Evolutionary conservation across 139 green algal genomes (phyloP), one percentile per base, ranked within the genome.

Genomic region (Eudorina sp.): DNA sequence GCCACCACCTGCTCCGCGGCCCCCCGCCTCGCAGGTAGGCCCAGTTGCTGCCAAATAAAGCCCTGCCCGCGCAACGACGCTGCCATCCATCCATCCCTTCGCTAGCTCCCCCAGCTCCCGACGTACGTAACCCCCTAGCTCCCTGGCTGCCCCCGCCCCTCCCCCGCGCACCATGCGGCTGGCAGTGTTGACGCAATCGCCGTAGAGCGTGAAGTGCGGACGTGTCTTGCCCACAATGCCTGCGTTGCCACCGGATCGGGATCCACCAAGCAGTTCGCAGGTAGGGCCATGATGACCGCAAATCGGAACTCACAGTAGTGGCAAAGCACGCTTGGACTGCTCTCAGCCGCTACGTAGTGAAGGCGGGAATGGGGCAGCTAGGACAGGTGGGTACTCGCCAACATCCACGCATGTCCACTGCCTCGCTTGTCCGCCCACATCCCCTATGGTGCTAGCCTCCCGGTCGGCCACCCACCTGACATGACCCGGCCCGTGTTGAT

Each of bases 401-500:
- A n/a, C n/a, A n/a, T n/a, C n/a, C n/a, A n/a, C n/a, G n/a, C n/a
- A n/a, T n/a, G n/a, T n/a, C n/a, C n/a, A n/a, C n/a, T n/a, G n/a
- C n/a, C n/a, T n/a, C n/a, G n/a, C n/a, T n/a, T n/a, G n/a, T n/a
- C n/a, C n/a, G n/a, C n/a, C n/a, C n/a, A n/a, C n/a, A n/a, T n/a
- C n/a, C n/a, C n/a, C n/a, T n/a, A n/a, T n/a, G n/a, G n/a, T n/a
- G n/a, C n/a, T n/a, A n/a, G n/a, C n/a, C n/a, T n/a, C n/a, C n/a
- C n/a, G n/a, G n/a, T n/a, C n/a, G n/a, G n/a, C n/a, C n/a, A n/a
- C n/a, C n/a, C n/a, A n/a, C 78, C 1, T n/a, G 41, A 81, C 81
- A 90, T 89, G 16, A 92, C 85, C 16, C 83, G 16, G 46, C 83
- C 83, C 7, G 21, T 68, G 68, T 88, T 53, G 69, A 88, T 81